These are phyloP conservation scores for Trichoderma asperellum DNA, from an alignment of 2,329 filamentous ascomycete species.

Conservation along the genomic window DNA sequence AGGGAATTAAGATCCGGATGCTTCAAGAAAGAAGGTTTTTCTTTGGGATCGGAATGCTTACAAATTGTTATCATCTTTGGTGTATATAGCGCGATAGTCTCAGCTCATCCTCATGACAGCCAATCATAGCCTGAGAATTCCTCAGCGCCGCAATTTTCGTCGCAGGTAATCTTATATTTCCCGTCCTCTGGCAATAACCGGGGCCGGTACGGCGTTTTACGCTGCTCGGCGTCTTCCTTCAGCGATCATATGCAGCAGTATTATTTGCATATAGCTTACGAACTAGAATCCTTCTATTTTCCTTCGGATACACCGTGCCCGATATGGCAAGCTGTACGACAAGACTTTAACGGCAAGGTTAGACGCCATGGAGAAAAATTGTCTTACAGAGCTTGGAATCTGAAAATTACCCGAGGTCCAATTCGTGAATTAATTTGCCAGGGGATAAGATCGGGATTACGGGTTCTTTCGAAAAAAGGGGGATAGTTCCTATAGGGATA, in stretches of 20 bases:
- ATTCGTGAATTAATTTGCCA: neutral
- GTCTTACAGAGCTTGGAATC: neutral
- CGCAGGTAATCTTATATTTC: neutral
- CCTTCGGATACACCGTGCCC: neutral
- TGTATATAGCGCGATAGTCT: neutral
- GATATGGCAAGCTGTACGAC: neutral
- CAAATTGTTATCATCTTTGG: neutral
- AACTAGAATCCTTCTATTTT: neutral
- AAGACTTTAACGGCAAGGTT: neutral
- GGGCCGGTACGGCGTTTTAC: too few species aligned
- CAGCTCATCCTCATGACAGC: neutral
- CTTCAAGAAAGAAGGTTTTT: neutral
- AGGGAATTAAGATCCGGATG: neutral
- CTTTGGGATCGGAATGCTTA: neutral
- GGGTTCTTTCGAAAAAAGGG: neutral
- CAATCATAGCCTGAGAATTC: neutral
- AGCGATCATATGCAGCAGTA: neutral
- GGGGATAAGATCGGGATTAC: neutral
- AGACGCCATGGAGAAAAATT: neutral
- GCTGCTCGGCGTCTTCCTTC: neutral
- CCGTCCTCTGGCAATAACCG: neutral
- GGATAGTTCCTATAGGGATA: neutral
- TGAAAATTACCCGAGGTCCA: neutral
- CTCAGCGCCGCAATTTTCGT: neutral
- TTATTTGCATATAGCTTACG: neutral